phyloP scores from a whole-genome alignment of 23 red algal genomes.

The Gracilaria gracilis region DNA sequence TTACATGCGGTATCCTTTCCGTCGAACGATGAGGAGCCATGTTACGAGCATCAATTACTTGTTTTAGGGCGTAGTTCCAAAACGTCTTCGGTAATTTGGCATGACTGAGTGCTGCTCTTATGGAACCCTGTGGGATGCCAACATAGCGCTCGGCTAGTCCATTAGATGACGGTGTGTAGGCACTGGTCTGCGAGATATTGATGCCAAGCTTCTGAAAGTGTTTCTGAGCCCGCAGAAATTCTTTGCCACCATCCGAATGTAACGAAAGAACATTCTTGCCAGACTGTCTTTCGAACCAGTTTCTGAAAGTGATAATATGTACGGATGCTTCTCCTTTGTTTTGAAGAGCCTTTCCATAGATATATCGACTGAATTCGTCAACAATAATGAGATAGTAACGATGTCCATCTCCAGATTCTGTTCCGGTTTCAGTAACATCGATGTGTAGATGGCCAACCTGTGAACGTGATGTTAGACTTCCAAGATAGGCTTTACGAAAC shows the following conservation, averaged over 20 bases:
- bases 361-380: slow-evolving; percentile 22
- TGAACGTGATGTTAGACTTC: slow-evolving; percentile 22
- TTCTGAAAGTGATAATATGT: neutral
- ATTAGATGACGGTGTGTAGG: slow-evolving; percentile 47
- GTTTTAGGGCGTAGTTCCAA: slow-evolving; percentile 25
- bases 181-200: neutral
- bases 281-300: slow-evolving; percentile 38
- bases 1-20: neutral
- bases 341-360: neutral
- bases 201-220: slow-evolving; percentile 13
- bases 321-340: slow-evolving; percentile 41
- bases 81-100: neutral
- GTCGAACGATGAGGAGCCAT: neutral
- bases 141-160: slow-evolving; percentile 29
- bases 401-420: neutral
- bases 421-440: neutral
- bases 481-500: slow-evolving; percentile 12
- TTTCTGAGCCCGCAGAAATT: neutral
- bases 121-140: neutral
- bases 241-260: slow-evolving; percentile 39
- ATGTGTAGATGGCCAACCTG: slow-evolving; percentile 12
- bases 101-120: neutral
- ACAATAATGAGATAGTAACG: slow-evolving; percentile 18
- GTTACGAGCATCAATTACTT: slow-evolving; percentile 13
- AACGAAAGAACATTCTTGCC: slow-evolving; percentile 16